Base-by-base conservation (phyloP, 208 protist genomes). In the Trypanosoma mega region DNA sequence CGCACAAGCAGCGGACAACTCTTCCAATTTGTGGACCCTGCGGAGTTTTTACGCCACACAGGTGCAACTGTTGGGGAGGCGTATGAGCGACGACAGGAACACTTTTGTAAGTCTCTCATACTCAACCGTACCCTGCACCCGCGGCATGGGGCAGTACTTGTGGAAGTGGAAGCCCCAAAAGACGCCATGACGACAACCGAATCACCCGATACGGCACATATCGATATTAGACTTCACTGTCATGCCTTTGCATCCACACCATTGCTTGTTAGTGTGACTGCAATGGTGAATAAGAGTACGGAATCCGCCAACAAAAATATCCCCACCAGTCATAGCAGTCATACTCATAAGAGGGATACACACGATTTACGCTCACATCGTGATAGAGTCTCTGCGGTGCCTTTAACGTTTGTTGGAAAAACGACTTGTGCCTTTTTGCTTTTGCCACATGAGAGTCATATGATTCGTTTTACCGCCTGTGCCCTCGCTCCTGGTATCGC, bases 1-100 rank as follows among this genome's bases (percentile, higher is more conserved):
- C 26, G 20, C 6, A 52, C 47, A 9, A 34, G 60, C 14, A 67
- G 74, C 43, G 85, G 85, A 5, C 82, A 92, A 50, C 55, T 83
- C 1, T 92, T 89, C 53, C 76, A 84, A 55, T 81, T 87, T 47
- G 63, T 92, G 26, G 82, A 92, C 64, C 78, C 79, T 9, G 72
- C 89, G 48, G 54, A 67, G 47, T 81, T 77, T 52, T 48, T 89
- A 55, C 29, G 23, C 16, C 41, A 37, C 4, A 14, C 30, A 8
- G 29, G 23, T 1, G 34, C 33, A 6, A 11, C 24, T 12, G 60
- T 55, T 23, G 44, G 43, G 5, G 63, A 71, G 27, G 72, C 81
- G 29, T 61, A 78, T 23, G 69, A 72, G 21, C 45, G 72, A 46
- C 29, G 50, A 24, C 85, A 92, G 54, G 52, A 75, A 37, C 64